Evolutionary conservation across 768 basidiomycete species (phyloP).

Genomic region (Pleurotus eryngii): DNA sequence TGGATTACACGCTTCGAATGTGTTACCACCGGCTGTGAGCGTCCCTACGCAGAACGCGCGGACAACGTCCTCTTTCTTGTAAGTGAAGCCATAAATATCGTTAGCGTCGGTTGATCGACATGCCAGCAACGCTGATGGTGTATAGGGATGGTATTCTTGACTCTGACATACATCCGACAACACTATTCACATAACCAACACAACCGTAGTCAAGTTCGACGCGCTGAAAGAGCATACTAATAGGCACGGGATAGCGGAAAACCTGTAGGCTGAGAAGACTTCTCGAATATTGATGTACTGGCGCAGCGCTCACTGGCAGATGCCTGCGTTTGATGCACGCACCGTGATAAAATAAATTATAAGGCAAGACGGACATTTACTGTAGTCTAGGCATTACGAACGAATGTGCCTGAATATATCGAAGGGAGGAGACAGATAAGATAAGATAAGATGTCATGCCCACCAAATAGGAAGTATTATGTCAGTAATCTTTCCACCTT

Average conservation of each 20-base stretch:
- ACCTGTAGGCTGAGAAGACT: neutral
- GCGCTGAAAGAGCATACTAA: neutral
- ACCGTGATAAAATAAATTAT: too few relatives aligned
- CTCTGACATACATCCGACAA: neutral
- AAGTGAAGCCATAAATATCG: neutral
- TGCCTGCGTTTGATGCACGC: too few relatives aligned
- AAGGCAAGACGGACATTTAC: too few relatives aligned
- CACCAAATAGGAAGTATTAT: too few relatives aligned
- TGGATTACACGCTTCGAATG: neutral
- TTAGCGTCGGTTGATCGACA: neutral
- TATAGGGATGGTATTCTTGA: neutral
- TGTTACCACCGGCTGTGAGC: neutral
- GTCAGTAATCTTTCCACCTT: too few relatives aligned
- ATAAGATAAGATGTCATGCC: too few relatives aligned
- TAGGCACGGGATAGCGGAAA: neutral
- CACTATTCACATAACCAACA: neutral
- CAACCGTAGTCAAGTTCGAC: constrained; percentile 5
- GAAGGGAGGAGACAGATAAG: too few relatives aligned
- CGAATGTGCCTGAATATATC: too few relatives aligned
- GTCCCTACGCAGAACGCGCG: constrained; percentile 2
- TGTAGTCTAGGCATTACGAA: too few relatives aligned
- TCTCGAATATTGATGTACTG: too few relatives aligned
- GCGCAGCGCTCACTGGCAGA: too few relatives aligned
- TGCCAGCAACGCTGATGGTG: neutral
- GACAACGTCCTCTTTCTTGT: neutral